Conservation (phyloP, 2,329 filamentous ascomycete genomes). For the Fusarium chuoi region DNA sequence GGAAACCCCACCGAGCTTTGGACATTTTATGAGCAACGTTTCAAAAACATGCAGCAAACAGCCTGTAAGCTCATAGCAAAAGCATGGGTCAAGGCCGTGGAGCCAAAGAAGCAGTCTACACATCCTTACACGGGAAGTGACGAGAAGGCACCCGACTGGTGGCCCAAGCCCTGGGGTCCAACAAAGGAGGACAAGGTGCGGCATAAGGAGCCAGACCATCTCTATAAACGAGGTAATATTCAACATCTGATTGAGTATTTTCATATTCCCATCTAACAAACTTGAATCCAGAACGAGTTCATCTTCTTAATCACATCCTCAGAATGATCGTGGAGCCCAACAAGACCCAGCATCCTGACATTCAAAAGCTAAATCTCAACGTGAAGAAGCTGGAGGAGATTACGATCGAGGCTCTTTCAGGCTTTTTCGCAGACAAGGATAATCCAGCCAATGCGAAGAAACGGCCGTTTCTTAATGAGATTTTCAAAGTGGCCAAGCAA, state of each 20-base stretch:
- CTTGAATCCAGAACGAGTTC: conserved; percentile 62
- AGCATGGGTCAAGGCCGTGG: conserved; percentile 78
- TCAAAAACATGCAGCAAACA: conserved; percentile 75
- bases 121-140: conserved; percentile 77
- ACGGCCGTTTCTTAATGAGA: conserved; percentile 65
- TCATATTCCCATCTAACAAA: conserved; percentile 4
- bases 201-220: conserved; percentile 79
- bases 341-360: conserved; percentile 60
- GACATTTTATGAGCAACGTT: conserved; percentile 69
- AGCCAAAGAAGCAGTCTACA: conserved; percentile 80
- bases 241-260: neutral
- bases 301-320: conserved; percentile 69
- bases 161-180: conserved; percentile 67
- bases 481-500: conserved; percentile 68
- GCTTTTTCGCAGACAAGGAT: conserved; percentile 64
- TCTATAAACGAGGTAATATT: conserved; percentile 70
- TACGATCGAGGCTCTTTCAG: conserved; percentile 66
- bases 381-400: conserved; percentile 67
- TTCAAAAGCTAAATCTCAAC: conserved; percentile 64
- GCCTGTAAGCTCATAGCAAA: conserved; percentile 79
- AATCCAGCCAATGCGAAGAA: conserved; percentile 66
- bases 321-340: conserved; percentile 64
- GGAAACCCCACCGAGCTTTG: conserved; percentile 65
- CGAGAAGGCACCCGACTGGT: conserved; percentile 72
- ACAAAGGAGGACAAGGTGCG: conserved; percentile 65